Evolutionary conservation across 2,329 filamentous ascomycete genomes (phyloP), one percentile per base, ranked within the genome.

Genomic region (Xylaria digitata): DNA sequence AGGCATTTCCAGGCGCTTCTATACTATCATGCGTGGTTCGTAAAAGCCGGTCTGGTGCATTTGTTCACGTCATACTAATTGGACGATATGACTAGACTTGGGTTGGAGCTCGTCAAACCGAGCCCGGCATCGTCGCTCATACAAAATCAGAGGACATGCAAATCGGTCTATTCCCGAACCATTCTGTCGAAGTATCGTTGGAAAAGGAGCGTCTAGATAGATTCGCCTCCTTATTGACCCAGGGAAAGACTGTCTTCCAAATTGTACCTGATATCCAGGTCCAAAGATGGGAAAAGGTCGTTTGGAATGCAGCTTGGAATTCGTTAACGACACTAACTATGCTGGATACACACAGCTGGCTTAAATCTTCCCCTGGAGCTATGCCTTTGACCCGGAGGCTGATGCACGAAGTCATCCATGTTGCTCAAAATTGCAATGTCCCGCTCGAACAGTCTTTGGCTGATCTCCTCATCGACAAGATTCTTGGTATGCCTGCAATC

Each of bases 271-370:
- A 90, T 67, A 81, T 90, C 8, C 87, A 90, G 68, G 74, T 81
- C 0, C 82, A 84, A 59, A 82, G 87, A 7, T 90, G 87, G 87
- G 80, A 81, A 59, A 90, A 90, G 75, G 81, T 90, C 0, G 78
- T 89, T 0, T 80, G 87, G 75, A 90, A 90, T 72, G 87, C 84
- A 1, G 82, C 85, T 0, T 89, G 86, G 84, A 90, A 90, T 70
- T 84, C 87, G 0, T 80, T 89, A 42, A 88, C 85, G 48, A 86
- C 87, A 0, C 77, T 89, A 1, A 84, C 86, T 0, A 80, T 84
- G 0, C 80, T 82, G 48, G 83, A 85, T 63, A 87, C 87, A 21
- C 82, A 84, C 0, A 74, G 82, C 0, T 85, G 87, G 73, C 76
- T 89, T 0, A 80, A 75, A 0, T 85, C 81, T 0, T 75, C 79